Conservation (phyloP, 2,329 filamentous ascomycete species). For the Scedosporium dehoogii region DNA sequence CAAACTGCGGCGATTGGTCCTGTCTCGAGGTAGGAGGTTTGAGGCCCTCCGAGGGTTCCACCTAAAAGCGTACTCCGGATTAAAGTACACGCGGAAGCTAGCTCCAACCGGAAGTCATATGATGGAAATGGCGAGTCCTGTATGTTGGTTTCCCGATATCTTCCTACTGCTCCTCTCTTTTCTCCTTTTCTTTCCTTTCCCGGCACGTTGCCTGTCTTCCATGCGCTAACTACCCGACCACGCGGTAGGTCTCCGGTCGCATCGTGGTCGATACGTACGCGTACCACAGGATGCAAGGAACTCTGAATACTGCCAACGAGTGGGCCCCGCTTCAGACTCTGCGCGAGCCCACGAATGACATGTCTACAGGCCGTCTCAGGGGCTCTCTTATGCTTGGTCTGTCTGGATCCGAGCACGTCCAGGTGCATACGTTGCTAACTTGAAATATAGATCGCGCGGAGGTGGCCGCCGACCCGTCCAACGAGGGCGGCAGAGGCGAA, state of each 20-base stretch:
- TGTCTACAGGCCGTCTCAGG: not conserved
- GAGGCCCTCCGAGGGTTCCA: not conserved
- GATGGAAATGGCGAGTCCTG: not conserved
- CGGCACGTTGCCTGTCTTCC: too few relatives aligned
- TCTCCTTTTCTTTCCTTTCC: too few relatives aligned
- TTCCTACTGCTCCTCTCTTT: not conserved
- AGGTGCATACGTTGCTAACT: too few relatives aligned
- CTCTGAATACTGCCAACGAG: not conserved
- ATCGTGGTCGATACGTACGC: not conserved
- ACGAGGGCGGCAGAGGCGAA: not conserved
- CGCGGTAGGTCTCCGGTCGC: not conserved
- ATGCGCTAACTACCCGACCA: too few relatives aligned
- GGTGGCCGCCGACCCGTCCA: not conserved
- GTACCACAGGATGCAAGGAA: not conserved
- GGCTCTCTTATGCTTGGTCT: too few relatives aligned
- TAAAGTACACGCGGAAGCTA: not conserved
- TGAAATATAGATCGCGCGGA: not conserved
- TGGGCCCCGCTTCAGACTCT: not conserved
- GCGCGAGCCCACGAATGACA: not conserved
- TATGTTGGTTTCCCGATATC: not conserved
- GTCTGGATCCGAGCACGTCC: too few relatives aligned
- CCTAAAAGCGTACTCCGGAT: not conserved
- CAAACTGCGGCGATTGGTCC: not conserved
- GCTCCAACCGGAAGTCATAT: not conserved
- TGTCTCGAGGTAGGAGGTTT: not conserved